Percentiles rank a stretch among this genome's conserved stretches.
These are phyloP conservation scores for Penicillium verhagenii DNA, from an alignment of 495 filamentous ascomycete genomes.

Conservation along the genomic window DNA sequence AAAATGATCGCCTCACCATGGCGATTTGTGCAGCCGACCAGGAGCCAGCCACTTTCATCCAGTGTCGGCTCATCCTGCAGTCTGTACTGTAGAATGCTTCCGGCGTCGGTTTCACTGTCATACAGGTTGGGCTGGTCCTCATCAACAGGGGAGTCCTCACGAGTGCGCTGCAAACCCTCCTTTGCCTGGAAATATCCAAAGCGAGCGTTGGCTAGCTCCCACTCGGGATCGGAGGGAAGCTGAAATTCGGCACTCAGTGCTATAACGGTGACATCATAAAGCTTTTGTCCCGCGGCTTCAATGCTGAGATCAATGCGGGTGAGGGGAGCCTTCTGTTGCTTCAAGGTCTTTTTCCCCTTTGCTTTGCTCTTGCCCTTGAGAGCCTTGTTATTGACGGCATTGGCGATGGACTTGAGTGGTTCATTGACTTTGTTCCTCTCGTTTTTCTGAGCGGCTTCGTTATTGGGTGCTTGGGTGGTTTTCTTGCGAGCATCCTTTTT, in stretches of 20 bases:
- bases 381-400: neutral
- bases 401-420: neutral
- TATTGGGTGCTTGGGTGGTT: constrained; percentile 8
- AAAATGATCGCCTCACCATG: constrained; percentile 35
- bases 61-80: constrained; percentile 16
- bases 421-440: too few relatives aligned
- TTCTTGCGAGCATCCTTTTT: constrained; percentile 21
- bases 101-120: constrained; percentile 5
- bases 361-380: constrained; percentile 4
- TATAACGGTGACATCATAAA: constrained; percentile 27
- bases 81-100: constrained; percentile 11
- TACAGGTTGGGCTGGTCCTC: neutral
- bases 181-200: neutral
- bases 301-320: constrained; percentile 11
- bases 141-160: neutral
- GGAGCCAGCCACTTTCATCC: constrained; percentile 32
- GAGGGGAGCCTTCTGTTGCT: neutral
- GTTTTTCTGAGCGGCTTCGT: neutral
- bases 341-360: constrained; percentile 6
- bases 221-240: constrained; percentile 15
- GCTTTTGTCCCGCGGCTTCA: constrained; percentile 15
- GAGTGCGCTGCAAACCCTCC: neutral
- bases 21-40: constrained; percentile 35
- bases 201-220: constrained; percentile 1
- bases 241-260: constrained; percentile 27